phyloP scores from a whole-genome alignment of 768 basidiomycete genomes.

The Infundibulicybe gibba region DNA sequence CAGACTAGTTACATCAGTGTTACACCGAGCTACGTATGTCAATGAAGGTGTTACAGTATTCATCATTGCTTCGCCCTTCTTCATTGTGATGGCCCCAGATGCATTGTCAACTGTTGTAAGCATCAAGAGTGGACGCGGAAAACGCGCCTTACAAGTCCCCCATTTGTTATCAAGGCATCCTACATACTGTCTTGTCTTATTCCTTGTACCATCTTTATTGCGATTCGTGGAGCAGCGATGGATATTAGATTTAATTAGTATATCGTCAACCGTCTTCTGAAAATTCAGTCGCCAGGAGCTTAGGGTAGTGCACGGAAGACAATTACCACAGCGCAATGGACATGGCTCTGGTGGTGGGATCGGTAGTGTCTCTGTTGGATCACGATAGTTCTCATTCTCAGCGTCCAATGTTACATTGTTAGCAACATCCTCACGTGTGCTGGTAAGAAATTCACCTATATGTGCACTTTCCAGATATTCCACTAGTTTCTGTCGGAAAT shows the following conservation, averaged over 20 bases:
- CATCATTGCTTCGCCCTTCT: too few relatives aligned
- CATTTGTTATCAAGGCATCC: background rate
- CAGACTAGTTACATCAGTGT: too few relatives aligned
- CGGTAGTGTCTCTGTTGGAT: background rate
- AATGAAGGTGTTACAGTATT: too few relatives aligned
- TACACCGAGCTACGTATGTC: too few relatives aligned
- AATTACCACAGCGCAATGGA: background rate
- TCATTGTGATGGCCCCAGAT: too few relatives aligned
- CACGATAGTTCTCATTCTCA: background rate
- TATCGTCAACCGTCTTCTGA: background rate
- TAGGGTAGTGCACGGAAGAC: background rate
- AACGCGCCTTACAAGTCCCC: background rate
- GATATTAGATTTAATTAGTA: background rate
- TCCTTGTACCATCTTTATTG: background rate
- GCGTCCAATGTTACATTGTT: background rate
- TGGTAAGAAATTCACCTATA: background rate
- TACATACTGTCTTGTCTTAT: background rate
- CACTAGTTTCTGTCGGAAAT: conserved; percentile 11
- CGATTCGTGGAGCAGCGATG: background rate
- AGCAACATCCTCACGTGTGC: background rate
- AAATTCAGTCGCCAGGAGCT: background rate
- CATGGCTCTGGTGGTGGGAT: background rate
- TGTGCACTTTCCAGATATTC: background rate
- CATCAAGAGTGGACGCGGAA: background rate
- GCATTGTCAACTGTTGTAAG: too few relatives aligned